phyloP scores from a whole-genome alignment of 208 protist species.

The Crithidia thermophila region DNA sequence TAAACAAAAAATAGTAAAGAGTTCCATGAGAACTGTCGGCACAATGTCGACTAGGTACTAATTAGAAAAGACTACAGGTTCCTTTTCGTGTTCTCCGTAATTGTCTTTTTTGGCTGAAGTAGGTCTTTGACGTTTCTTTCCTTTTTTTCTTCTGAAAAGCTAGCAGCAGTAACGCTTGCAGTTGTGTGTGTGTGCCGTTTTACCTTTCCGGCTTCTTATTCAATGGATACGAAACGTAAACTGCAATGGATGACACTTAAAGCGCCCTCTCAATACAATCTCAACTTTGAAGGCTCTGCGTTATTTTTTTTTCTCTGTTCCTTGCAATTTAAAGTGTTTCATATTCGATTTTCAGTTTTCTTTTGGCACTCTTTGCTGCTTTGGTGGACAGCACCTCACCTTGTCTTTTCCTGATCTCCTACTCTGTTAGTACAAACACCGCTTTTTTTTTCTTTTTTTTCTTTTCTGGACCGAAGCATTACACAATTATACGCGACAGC shows the following conservation, averaged over 20 bases:
- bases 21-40: constrained; percentile 9
- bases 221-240: too few species aligned
- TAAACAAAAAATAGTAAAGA: too few species aligned
- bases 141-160: background rate
- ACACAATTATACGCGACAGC: too few species aligned
- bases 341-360: background rate
- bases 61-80: background rate
- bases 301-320: constrained; percentile 7
- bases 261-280: too few species aligned
- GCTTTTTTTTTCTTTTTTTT: constrained; percentile 5
- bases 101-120: background rate
- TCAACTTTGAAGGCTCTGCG: too few species aligned
- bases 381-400: background rate
- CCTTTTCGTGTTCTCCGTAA: too few species aligned
- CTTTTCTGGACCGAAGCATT: too few species aligned
- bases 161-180: background rate
- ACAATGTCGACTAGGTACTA: background rate
- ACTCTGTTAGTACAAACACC: background rate
- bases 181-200: background rate
- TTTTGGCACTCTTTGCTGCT: background rate
- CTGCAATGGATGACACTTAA: too few species aligned
- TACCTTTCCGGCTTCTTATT: background rate
- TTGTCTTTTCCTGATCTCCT: background rate
- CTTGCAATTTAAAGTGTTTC: background rate
- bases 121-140: background rate